Base-by-base conservation (phyloP, 192 early-diverging fungal species). In the Cetraspora pellucida region DNA sequence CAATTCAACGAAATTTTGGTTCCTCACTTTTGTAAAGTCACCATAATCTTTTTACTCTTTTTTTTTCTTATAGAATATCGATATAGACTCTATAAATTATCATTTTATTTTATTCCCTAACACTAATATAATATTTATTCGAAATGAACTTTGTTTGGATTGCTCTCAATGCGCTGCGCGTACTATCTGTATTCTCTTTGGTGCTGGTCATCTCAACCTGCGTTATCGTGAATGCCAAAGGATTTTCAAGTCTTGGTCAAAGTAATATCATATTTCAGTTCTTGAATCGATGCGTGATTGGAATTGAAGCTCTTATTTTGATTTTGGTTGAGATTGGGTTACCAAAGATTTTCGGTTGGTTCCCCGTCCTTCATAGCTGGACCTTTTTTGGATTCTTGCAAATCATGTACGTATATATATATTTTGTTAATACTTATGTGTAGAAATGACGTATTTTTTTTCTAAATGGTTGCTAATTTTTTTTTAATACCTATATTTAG, bases 241-340 rank as follows among this genome's bases (percentile, higher is more conserved):
- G 73, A 63, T 75, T 75, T n/a, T 23, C 43, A 9, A 28, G 55
- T 23, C 21, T 75, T 6, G 73, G 73, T n/a, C 59, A 50, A 49
- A 75, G 73, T 47, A 75, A 75, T 58, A 75, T 59, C 8, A 75
- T 75, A 27, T 75, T 75, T 45, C 73, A 75, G 28, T 75, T 75
- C 57, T 21, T 75, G 10, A 59, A 64, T 50, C 57, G 73, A 63
- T 63, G 37, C 49, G 59, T 75, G 8, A 50, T 75, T 63, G 73
- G 59, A 47, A 11, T 63, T 5, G 58, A 49, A 50, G 57, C 73
- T 63, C 47, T 75, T n/a, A 16, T 75, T 45, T 75, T 75, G 14
- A 75, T 75, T 46, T 75, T 75, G n/a, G 23, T 59, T 0, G 73
- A 75, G 46, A 11, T 75, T 7, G 73, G 73, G 16, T 75, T 59